Conservation (phyloP, 176 grass and related monocot species). For the Tuctoria greenei region DNA sequence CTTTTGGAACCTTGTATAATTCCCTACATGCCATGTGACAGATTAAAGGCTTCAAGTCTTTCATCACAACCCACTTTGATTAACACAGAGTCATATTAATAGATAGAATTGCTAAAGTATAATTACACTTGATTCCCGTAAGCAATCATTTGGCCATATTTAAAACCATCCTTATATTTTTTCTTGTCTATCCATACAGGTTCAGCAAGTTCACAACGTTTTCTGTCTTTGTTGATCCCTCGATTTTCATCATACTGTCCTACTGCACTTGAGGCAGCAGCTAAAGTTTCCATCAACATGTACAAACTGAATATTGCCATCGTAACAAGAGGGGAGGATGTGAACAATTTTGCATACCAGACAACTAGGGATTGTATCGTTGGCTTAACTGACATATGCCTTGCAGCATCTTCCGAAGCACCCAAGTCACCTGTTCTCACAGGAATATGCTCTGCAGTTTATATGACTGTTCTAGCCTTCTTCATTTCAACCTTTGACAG, state of each 20-base stretch:
- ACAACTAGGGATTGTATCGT: constrained; percentile 73
- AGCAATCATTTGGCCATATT: constrained; percentile 17
- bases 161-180: constrained; percentile 36
- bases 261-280: constrained; percentile 82
- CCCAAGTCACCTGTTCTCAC: constrained; percentile 74
- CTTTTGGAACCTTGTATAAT: no score
- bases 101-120: neutral
- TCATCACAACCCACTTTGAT: neutral
- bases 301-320: constrained; percentile 75
- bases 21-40: neutral
- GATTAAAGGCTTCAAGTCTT: neutral
- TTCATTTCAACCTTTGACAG: constrained; percentile 86
- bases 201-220: constrained; percentile 64
- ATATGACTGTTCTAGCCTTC: constrained; percentile 65
- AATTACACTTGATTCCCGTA: constrained; percentile 16
- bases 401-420: constrained; percentile 69
- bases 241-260: constrained; percentile 79
- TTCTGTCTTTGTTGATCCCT: constrained; percentile 85
- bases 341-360: constrained; percentile 52
- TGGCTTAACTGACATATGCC: constrained; percentile 86
- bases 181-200: constrained; percentile 45
- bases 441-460: constrained; percentile 80
- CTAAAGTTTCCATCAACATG: constrained; percentile 90
- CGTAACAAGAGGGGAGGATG: constrained; percentile 58
- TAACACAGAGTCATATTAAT: neutral